Base-by-base conservation (phyloP, 2,329 filamentous ascomycete species). In the Colletotrichum acutatum region DNA sequence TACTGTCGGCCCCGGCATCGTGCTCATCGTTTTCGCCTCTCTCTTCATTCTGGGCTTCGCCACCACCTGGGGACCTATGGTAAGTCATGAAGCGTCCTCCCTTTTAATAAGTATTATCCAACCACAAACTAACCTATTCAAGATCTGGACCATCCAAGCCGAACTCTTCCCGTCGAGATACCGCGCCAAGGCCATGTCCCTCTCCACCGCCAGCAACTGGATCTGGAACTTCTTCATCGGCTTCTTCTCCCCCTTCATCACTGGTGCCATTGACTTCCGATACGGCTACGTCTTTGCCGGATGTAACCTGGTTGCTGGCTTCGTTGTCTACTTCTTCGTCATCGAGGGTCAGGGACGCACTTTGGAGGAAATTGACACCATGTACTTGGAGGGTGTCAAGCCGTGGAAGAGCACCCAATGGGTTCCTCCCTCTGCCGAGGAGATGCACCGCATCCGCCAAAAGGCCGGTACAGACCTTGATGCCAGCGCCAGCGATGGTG, bases 241-340 rank as follows among this genome's bases (percentile, higher is more conserved):
- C 0, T 95, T 95, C 85, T 94, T 95, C 84, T 95, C 94, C 0
- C 92, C 93, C 0, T 95, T 95, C 82, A 95, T 95, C 79, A 93
- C 91, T 0, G 84, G 86, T 0, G 88, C 89, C 4, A 95, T 95
- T 67, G 89, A 92, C 76, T 95, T 92, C 81, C 87, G 87, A 1
- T 94, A 94, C 77, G 93, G 93, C 2, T 94, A 94, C 75, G 90
- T 95, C 34, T 95, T 95, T 80, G 93, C 92, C 0, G 91, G 86
- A 0, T 94, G 92, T 78, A 93, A 93, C 76, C 83, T 94, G 22
- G 84, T 89, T 0, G 92, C 89, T 0, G 89, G 90, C 0, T 75
- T 90, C 0, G 81, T 95, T 14, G 92, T 95, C 34, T 95, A 92
- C 84, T 93, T 95, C 83, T 95, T 95, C 80, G 88, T 95, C 65